Evolutionary conservation across 768 basidiomycete species (phyloP).

Genomic region (Boletus sp.): DNA sequence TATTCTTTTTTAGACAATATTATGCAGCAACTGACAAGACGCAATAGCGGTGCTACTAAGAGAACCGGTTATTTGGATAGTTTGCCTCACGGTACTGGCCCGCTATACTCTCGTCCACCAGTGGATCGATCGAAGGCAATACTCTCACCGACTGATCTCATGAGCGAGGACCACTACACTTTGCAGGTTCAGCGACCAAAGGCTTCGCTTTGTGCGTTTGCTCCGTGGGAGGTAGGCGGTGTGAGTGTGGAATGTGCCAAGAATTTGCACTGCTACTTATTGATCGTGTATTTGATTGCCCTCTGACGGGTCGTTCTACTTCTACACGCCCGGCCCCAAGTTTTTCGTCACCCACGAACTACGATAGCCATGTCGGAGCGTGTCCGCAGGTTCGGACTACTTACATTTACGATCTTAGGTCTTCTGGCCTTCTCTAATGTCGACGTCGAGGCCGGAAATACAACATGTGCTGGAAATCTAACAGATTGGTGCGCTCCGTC

Average conservation of each 20-base stretch:
- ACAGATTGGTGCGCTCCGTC: constrained; percentile 13
- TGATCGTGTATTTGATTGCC: neutral
- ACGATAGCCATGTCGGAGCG: neutral
- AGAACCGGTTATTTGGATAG: too few relatives aligned
- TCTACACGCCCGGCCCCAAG: neutral
- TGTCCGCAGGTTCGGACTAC: neutral
- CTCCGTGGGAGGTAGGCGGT: neutral
- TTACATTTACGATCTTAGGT: neutral
- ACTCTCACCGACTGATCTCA: neutral
- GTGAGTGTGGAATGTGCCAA: neutral
- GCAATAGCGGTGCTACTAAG: too few relatives aligned
- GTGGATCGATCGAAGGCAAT: neutral
- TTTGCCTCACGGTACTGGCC: too few relatives aligned
- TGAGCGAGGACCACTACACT: neutral
- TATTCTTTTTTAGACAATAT: too few relatives aligned
- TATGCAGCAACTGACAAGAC: too few relatives aligned
- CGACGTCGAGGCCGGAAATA: constrained; percentile 15
- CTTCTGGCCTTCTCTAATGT: neutral
- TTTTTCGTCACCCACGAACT: neutral
- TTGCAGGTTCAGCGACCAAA: neutral
- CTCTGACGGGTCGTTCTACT: too few relatives aligned
- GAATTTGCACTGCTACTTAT: neutral
- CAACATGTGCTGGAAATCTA: constrained; percentile 18
- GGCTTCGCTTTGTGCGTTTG: neutral
- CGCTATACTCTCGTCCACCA: too few relatives aligned